These are phyloP conservation scores for Lipomyces kockii DNA, from an alignment of 805 yeast genomes.

Conservation along the genomic window DNA sequence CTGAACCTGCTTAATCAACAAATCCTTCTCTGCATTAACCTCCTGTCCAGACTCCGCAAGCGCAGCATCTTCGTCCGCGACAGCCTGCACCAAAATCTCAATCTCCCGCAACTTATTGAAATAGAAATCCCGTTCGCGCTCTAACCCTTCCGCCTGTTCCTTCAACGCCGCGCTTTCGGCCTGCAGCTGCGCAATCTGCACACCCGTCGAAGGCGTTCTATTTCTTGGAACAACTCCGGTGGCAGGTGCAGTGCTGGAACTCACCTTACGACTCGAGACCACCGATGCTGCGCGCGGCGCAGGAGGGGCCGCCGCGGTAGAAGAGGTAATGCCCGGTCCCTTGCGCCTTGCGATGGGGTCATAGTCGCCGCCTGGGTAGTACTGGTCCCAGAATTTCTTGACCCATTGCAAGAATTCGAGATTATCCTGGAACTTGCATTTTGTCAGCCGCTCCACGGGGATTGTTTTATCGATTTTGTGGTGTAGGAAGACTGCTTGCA, in stretches of 20 bases:
- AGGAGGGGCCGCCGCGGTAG: slow-evolving; percentile 9
- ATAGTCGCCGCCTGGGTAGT: slow-evolving; percentile 68
- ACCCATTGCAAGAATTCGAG: slow-evolving; percentile 94
- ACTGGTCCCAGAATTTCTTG: slow-evolving; percentile 78
- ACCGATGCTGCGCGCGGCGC: slow-evolving; percentile 27
- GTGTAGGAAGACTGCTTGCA: slow-evolving; percentile 77
- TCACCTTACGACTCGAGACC: slow-evolving; percentile 27
- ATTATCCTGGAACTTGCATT: slow-evolving; percentile 91
- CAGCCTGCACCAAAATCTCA: slow-evolving; percentile 75
- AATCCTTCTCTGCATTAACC: slow-evolving; percentile 46
- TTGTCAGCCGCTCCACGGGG: slow-evolving; percentile 79
- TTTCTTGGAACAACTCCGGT: slow-evolving; percentile 25
- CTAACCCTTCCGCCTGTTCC: slow-evolving; percentile 64
- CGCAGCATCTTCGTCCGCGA: slow-evolving; percentile 57
- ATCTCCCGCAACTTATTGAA: slow-evolving; percentile 87
- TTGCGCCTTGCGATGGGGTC: slow-evolving; percentile 69
- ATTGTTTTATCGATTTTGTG: slow-evolving; percentile 74
- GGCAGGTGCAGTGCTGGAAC: slow-evolving; percentile 11
- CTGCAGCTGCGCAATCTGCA: slow-evolving; percentile 44
- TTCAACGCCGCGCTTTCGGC: slow-evolving; percentile 62
- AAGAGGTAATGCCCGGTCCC: slow-evolving; percentile 31
- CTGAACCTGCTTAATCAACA: slow-evolving; percentile 60
- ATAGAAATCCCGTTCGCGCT: slow-evolving; percentile 85
- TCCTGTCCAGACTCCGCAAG: slow-evolving; percentile 68
- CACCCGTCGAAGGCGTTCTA: slow-evolving; percentile 31